Percentiles rank a stretch among this genome's conserved stretches.
phyloP scores from a whole-genome alignment of 139 green algal species.

The Desmodesmus armatus region DNA sequence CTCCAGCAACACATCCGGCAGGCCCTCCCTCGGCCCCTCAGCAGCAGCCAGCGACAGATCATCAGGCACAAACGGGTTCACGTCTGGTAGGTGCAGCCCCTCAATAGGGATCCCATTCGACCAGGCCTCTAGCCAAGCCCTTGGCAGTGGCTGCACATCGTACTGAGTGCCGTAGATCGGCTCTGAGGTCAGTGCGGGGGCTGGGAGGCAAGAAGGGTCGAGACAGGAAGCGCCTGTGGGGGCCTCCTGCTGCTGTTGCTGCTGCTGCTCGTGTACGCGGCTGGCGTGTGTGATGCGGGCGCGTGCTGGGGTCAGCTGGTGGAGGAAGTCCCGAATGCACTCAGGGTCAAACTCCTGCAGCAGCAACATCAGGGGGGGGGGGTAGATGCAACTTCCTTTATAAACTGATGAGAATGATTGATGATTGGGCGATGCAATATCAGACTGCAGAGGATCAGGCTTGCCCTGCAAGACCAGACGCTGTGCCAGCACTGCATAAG shows the following conservation, averaged over 20 bases:
- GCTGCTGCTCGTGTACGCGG: constrained; percentile 25
- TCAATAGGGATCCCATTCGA: not conserved
- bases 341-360: constrained; percentile 67
- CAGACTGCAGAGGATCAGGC: too few species aligned
- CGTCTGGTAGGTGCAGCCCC: constrained; percentile 76
- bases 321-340: constrained; percentile 72
- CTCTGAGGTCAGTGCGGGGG: constrained; percentile 22
- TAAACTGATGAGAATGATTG: too few species aligned
- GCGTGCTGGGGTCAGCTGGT: constrained; percentile 67
- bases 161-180: constrained; percentile 83
- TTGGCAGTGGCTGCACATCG: constrained; percentile 52
- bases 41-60: constrained; percentile 67
- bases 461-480: too few species aligned
- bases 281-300: constrained; percentile 82
- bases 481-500: too few species aligned
- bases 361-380: not conserved
- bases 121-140: constrained; percentile 65
- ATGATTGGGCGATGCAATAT: too few species aligned
- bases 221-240: not conserved
- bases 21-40: not conserved
- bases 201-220: not conserved
- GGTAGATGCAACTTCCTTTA: too few species aligned
- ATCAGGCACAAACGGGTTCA: constrained; percentile 89
- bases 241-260: not conserved
- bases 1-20: constrained; percentile 37